phyloP scores from a whole-genome alignment of 139 green algal genomes.

The Trebouxia sp. region DNA sequence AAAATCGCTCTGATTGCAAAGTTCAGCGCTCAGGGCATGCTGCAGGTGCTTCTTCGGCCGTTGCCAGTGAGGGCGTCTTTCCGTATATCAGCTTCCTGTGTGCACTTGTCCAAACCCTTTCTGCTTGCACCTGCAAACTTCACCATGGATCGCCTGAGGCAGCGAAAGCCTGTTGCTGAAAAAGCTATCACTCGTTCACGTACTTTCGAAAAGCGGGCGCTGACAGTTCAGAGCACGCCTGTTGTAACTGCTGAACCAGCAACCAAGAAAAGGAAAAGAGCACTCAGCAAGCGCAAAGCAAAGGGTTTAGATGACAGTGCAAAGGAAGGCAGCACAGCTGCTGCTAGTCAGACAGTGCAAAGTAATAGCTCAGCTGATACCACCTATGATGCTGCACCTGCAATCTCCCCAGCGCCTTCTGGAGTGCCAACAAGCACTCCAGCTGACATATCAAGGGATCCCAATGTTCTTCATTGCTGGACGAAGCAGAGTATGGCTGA shows the following conservation, averaged over 20 bases:
- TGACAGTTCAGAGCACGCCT: too few relatives aligned
- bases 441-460: conserved; percentile 5
- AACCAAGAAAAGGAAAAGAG: background rate
- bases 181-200: background rate
- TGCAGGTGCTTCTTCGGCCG: background rate
- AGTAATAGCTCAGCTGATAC: conserved; percentile 1
- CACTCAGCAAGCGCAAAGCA: background rate
- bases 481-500: conserved; percentile 1
- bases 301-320: background rate
- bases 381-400: background rate
- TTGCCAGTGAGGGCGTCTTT: background rate
- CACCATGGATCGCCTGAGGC: background rate
- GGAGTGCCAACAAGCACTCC: background rate
- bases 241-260: background rate
- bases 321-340: background rate
- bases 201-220: background rate
- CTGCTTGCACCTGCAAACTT: background rate
- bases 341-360: background rate
- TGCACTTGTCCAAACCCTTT: background rate
- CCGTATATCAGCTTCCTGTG: background rate
- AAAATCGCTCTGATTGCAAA: too few relatives aligned
- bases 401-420: background rate
- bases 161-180: background rate
- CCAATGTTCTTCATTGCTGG: conserved; percentile 23
- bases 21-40: background rate